These are phyloP conservation scores for Saccharomyces eubayanus DNA, from an alignment of 805 yeast genomes.

Conservation along the genomic window DNA sequence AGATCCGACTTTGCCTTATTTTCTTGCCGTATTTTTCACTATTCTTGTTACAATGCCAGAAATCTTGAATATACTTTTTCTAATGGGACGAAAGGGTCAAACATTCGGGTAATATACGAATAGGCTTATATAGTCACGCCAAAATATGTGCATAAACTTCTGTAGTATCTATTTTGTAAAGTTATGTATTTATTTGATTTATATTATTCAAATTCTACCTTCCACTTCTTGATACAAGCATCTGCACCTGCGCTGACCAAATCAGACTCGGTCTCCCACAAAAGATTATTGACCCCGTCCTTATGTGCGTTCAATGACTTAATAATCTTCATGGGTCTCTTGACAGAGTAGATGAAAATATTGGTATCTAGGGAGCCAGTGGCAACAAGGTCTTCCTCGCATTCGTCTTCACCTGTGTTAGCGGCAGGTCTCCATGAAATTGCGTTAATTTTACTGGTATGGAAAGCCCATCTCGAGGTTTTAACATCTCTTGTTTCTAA, in stretches of 20 bases:
- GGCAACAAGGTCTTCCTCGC: slow-evolving; percentile 59
- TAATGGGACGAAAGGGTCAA: neutral
- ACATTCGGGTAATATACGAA: neutral
- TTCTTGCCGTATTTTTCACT: neutral
- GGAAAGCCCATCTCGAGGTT: slow-evolving; percentile 94
- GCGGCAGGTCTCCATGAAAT: slow-evolving; percentile 57
- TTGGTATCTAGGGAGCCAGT: slow-evolving; percentile 82
- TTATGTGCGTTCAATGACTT: slow-evolving; percentile 77
- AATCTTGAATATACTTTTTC: neutral
- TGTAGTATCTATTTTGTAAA: neutral
- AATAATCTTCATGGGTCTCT: slow-evolving; percentile 66
- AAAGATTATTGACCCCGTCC: slow-evolving; percentile 71
- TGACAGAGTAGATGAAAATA: slow-evolving; percentile 70
- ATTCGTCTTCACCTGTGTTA: slow-evolving; percentile 33
- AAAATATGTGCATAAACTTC: neutral
- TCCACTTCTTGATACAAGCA: slow-evolving; percentile 73
- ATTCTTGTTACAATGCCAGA: neutral
- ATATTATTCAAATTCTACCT: slow-evolving; percentile 14
- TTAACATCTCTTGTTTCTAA: slow-evolving; percentile 45
- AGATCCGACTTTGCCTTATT: neutral
- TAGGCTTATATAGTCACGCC: neutral
- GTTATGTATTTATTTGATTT: neutral
- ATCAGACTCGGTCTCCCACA: slow-evolving; percentile 49
- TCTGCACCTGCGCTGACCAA: slow-evolving; percentile 74
- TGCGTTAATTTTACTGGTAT: slow-evolving; percentile 69